Evolutionary conservation across 305 asterid species (phyloP), one percentile per base, ranked within the genome.

Genomic region (Andrographis paniculata): DNA sequence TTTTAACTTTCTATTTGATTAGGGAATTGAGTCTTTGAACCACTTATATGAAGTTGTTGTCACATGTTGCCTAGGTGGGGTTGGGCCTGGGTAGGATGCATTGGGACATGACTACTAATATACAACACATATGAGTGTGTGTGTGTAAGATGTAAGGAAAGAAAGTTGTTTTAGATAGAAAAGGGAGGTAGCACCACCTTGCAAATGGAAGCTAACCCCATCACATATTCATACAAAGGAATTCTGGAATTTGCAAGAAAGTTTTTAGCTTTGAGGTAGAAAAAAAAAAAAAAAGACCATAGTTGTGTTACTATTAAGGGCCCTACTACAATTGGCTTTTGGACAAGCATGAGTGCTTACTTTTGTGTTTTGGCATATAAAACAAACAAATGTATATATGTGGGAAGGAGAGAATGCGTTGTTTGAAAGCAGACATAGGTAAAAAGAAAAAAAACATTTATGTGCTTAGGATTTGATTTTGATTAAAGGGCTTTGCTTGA

Each of bases 391-490:
- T 58, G 33, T 52, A 70, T 60, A 21, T 69, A 65, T 74, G 94
- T 74, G 94, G 85, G 81, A 65, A 66, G 64, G 60, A 75, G 71
- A 65, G 81, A 68, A 68, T 77, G 94, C 84, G 81, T 79, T 53
- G 61, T 63, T 70, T 53, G 53, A 42, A 79, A 79, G 88, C 84
- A 18, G 67, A 67, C 66, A 52, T 38, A 13, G 8, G n/a, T 17
- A 0, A 2, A 36, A 31, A 43, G 37, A 55, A 31, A 16, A 42
- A 62, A 56, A 10, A 46, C 24, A 49, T n/a, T n/a, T n/a, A 42
- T 44, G 20, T 35, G 53, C 44, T 54, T 48, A 35, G 45, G 53
- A 47, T 50, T 54, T 33, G 50, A 41, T 22, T n/a, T n/a, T n/a
- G n/a, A n/a, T n/a, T n/a, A 24, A 42, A 60, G 56, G 60, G 67